Evolutionary conservation across 2,329 filamentous ascomycete species (phyloP), one percentile per base, ranked within the genome.

Genomic region (Leptographium procerum): DNA sequence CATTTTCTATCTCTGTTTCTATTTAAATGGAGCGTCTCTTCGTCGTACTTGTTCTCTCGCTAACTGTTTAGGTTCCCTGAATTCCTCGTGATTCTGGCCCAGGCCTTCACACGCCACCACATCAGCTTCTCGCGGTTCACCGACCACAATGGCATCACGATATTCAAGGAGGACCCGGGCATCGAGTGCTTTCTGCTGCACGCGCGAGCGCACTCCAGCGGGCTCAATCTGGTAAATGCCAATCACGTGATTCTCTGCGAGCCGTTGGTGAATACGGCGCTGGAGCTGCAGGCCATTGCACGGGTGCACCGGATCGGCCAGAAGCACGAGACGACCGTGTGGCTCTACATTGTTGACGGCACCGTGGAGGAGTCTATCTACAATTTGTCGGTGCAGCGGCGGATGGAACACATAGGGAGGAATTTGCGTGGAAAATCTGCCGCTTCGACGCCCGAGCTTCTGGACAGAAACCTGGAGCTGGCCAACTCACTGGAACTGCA

Each of bases 271-370:
- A 96, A 97, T 68, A 92, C 92, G 0, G 91, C 91, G 0, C 83
- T 99, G 19, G 94, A 97, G 71, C 78, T 97, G 11, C 94, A 99
- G 70, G 92, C 91, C 16, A 95, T 97, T 66, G 91, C 92, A 1
- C 87, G 94, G 58, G 91, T 99, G 1, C 91, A 99, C 69, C 84
- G 94, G 40, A 99, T 99, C 62, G 94, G 94, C 0, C 94, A 97
- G 71, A 79, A 86, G 62, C 84, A 88, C 56, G 81, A 88, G 63
- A 99, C 94, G 0, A 96, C 89, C 0, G 91, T 97, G 1, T 97
- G 91, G 88, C 87, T 96, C 70, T 97, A 97, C 69, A 79, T 97
- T 2, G 82, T 96, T n/a, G 84, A 87, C 19, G 89, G 88, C 56
- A 95, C 92, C 0, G 89, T 97, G 0, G 94, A 99, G 68, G 87